Conservation (phyloP, 2,329 filamentous ascomycete species). For the Cytospora piceae region DNA sequence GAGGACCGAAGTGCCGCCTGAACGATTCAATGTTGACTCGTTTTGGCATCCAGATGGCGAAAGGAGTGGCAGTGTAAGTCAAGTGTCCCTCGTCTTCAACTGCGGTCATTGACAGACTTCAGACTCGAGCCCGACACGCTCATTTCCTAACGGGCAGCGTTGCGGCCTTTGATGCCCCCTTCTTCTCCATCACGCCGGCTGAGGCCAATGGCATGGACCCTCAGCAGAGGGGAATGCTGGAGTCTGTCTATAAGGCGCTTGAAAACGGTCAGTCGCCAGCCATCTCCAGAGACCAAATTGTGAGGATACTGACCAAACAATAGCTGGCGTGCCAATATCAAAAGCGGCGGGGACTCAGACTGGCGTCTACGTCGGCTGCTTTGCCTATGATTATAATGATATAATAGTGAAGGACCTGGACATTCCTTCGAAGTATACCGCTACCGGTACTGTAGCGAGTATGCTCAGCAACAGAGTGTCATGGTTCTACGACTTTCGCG, state of each 20-base stretch:
- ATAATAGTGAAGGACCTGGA: conserved; percentile 34
- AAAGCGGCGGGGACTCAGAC: conserved; percentile 22
- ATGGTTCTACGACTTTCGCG: conserved; percentile 43
- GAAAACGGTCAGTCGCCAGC: conserved; percentile 26
- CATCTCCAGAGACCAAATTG: not conserved
- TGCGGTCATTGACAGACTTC: not conserved
- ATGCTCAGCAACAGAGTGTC: conserved; percentile 43
- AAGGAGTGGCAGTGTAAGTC: conserved; percentile 39
- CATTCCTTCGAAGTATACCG: conserved; percentile 33
- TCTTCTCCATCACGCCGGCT: conserved; percentile 28
- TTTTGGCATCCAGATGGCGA: conserved; percentile 39
- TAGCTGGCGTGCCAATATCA: conserved; percentile 24
- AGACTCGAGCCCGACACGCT: conserved; percentile 22
- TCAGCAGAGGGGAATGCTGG: conserved; percentile 29
- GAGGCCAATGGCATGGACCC: conserved; percentile 30
- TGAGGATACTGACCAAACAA: not conserved
- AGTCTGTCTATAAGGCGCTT: conserved; percentile 26
- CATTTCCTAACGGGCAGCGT: conserved; percentile 25
- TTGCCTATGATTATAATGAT: conserved; percentile 35
- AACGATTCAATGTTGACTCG: conserved; percentile 38
- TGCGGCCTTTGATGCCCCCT: conserved; percentile 30
- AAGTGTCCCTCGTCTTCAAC: not conserved
- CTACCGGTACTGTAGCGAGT: conserved; percentile 37
- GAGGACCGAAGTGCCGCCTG: conserved; percentile 35
- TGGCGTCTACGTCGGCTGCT: conserved; percentile 37